These are phyloP conservation scores for Silene conica DNA, from an alignment of 148 eudicot genomes.

Conservation along the genomic window DNA sequence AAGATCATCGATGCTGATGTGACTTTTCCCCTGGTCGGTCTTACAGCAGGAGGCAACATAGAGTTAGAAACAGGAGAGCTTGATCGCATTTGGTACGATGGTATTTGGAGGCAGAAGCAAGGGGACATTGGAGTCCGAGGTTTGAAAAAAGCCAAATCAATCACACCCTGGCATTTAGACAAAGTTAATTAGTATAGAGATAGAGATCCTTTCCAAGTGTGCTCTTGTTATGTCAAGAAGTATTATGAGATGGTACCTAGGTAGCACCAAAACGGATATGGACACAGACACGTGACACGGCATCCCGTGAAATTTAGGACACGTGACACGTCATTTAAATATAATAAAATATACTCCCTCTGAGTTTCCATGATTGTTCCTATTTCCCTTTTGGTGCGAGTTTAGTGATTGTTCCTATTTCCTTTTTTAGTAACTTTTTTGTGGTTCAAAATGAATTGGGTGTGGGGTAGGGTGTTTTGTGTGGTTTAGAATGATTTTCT, in stretches of 20 bases:
- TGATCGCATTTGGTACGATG: conserved; percentile 50
- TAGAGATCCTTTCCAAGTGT: neutral
- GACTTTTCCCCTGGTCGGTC: conserved; percentile 56
- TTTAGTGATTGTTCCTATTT: no score
- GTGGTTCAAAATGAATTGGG: no score
- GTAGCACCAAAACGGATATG: no score
- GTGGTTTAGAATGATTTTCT: no score
- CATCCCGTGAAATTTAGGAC: no score
- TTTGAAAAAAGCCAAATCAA: conserved; percentile 77
- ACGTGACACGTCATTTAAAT: no score
- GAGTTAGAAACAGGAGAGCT: conserved; percentile 54
- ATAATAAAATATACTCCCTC: no score
- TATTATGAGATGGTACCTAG: neutral
- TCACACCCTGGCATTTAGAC: conserved; percentile 51
- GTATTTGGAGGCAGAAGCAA: conserved; percentile 88
- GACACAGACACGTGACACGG: no score
- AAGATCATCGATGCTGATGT: conserved; percentile 64
- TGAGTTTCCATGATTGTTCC: no score
- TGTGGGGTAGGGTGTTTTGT: no score
- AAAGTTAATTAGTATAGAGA: neutral
- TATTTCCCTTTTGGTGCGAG: no score
- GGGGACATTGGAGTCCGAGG: conserved; percentile 57
- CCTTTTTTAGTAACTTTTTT: no score
- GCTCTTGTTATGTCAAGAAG: neutral
- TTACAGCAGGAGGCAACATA: conserved; percentile 63